Conservation (phyloP, 2,329 filamentous ascomycete species). For the Dactylellina haptotyla region DNA sequence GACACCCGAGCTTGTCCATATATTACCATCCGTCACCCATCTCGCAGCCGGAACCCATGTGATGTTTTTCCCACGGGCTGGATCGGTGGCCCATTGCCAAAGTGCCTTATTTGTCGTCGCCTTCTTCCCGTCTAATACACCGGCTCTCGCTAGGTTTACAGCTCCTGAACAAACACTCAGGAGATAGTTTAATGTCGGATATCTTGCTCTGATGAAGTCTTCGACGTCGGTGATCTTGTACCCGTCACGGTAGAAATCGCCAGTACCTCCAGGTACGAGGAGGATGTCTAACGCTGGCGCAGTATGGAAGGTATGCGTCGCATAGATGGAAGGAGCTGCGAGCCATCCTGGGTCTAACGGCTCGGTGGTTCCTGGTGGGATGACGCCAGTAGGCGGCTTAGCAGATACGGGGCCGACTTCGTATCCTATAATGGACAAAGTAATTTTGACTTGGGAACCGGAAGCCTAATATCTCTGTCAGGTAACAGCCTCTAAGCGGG, state of each 20-base stretch:
- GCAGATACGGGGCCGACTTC: conserved; percentile 1
- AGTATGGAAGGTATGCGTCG: conserved; percentile 49
- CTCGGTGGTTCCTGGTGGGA: neutral
- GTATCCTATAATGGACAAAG: neutral
- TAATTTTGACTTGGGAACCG: neutral
- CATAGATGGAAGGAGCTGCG: neutral
- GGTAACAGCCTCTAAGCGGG: no score
- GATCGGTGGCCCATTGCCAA: conserved; percentile 61
- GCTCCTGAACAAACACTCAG: conserved; percentile 76
- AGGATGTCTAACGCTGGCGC: conserved; percentile 68
- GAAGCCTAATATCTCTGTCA: neutral
- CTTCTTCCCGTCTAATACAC: conserved; percentile 69
- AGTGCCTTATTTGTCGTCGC: conserved; percentile 74
- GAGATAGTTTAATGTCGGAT: conserved; percentile 67
- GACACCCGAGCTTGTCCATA: conserved; percentile 74
- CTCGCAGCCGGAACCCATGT: conserved; percentile 72
- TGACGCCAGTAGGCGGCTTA: neutral
- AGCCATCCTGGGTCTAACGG: neutral
- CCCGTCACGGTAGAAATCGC: conserved; percentile 61
- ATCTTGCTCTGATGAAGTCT: conserved; percentile 63
- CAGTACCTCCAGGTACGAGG: conserved; percentile 73
- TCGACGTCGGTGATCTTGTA: conserved; percentile 41
- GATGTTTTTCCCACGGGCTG: conserved; percentile 64
- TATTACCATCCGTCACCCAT: conserved; percentile 73
- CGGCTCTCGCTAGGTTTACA: conserved; percentile 69